Evolutionary conservation across 2,329 filamentous ascomycete species (phyloP).

Genomic region (Paraphaeosphaeria minitans): DNA sequence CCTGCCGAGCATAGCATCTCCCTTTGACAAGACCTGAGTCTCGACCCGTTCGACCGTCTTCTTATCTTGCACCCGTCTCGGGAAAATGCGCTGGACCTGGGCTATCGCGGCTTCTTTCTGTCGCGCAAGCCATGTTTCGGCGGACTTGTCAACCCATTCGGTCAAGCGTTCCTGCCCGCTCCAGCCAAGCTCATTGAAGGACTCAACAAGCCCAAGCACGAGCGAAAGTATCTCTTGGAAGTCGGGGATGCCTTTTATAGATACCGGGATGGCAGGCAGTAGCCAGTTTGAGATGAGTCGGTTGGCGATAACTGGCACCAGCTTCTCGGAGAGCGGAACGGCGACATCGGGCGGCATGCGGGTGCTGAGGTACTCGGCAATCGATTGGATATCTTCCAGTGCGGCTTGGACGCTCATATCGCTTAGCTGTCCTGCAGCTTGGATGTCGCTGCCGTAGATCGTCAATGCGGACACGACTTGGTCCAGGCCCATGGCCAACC

Average conservation of each 20-base stretch:
- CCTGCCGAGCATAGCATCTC: constrained; percentile 68
- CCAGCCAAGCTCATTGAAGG: constrained; percentile 68
- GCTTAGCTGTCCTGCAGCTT: constrained; percentile 30
- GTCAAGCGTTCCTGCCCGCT: constrained; percentile 65
- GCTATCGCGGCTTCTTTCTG: constrained; percentile 81
- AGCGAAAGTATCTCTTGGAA: constrained; percentile 75
- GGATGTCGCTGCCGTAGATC: constrained; percentile 44
- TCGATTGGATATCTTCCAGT: constrained; percentile 39
- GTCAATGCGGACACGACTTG: constrained; percentile 36
- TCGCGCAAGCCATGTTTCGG: constrained; percentile 83
- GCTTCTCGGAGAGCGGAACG: constrained; percentile 65
- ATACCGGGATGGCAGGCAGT: constrained; percentile 74
- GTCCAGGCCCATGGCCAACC: constrained; percentile 54
- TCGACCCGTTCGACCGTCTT: constrained; percentile 82
- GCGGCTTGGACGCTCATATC: constrained; percentile 37
- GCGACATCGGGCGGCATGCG: constrained; percentile 57
- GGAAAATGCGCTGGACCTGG: constrained; percentile 71
- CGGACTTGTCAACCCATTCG: constrained; percentile 81
- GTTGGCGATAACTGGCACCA: constrained; percentile 72
- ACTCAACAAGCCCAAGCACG: constrained; percentile 67
- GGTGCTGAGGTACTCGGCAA: constrained; percentile 58
- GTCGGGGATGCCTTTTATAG: constrained; percentile 69
- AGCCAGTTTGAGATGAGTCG: constrained; percentile 77
- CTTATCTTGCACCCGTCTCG: constrained; percentile 67
- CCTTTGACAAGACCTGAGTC: constrained; percentile 75